Percentiles rank a stretch among this genome's conserved stretches.
phyloP scores from a whole-genome alignment of 805 yeast species.

The Ascoidea rubescens region DNA sequence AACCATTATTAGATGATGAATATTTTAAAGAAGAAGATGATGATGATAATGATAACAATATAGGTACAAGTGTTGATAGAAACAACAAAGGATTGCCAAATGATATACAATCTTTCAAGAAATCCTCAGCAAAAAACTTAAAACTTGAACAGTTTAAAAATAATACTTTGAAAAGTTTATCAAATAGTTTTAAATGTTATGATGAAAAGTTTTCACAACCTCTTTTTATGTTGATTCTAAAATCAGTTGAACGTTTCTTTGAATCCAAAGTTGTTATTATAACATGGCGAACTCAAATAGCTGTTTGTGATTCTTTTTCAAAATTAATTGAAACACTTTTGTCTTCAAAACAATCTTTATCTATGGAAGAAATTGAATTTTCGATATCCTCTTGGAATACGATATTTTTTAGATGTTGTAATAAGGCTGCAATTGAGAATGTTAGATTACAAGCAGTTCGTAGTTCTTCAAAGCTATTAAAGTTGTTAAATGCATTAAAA shows the following conservation, averaged over 20 bases:
- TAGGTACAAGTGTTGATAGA: constrained; percentile 12
- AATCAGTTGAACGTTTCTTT: constrained; percentile 16
- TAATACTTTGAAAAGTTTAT: constrained; percentile 22
- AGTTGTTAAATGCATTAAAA: constrained; percentile 9
- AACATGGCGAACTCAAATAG: constrained; percentile 51
- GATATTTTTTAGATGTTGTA: constrained; percentile 19
- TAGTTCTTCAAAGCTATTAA: constrained; percentile 12
- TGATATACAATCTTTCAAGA: constrained; percentile 19
- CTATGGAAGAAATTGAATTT: constrained; percentile 3
- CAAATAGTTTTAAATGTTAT: constrained; percentile 19
- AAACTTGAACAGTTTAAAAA: constrained; percentile 35
- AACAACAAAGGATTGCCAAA: constrained; percentile 15
- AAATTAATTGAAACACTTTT: constrained; percentile 11
- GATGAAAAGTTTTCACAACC: constrained; percentile 11
- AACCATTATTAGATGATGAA: constrained; percentile 22
- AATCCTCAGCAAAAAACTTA: constrained; percentile 27
- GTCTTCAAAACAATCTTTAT: background rate
- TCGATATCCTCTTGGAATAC: constrained; percentile 14
- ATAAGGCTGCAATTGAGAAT: constrained; percentile 34
- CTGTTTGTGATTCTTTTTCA: constrained; percentile 27
- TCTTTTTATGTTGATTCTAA: constrained; percentile 18
- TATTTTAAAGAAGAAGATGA: constrained; percentile 25
- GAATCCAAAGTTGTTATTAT: constrained; percentile 16
- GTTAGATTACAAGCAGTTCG: constrained; percentile 38
- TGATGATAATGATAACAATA: constrained; percentile 19